phyloP scores from a whole-genome alignment of 1,139 yeast species.

The Blastobotrys indianensis region DNA sequence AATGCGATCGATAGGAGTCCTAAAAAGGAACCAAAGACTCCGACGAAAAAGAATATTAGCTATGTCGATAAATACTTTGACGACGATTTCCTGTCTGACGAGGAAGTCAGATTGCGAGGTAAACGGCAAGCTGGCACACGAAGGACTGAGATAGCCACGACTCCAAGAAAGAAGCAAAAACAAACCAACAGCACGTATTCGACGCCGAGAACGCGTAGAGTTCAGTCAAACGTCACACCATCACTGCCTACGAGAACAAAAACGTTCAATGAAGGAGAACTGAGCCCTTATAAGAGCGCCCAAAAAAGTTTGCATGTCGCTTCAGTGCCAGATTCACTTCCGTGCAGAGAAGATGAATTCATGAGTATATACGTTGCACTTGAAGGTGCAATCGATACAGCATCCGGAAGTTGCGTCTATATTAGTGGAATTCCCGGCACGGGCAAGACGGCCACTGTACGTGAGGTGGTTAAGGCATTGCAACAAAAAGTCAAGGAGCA shows the following conservation, averaged over 20 bases:
- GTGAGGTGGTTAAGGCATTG: slow-evolving; percentile 75
- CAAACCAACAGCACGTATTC: no score
- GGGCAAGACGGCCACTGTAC: slow-evolving; percentile 90
- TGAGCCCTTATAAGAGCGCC: slow-evolving; percentile 43
- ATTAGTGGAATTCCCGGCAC: slow-evolving; percentile 98
- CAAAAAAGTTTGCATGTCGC: slow-evolving; percentile 60
- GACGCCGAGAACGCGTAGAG: no score
- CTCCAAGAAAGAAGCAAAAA: no score
- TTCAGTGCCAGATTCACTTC: slow-evolving; percentile 57
- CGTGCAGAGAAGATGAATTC: slow-evolving; percentile 86
- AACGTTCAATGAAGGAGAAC: slow-evolving; percentile 12
- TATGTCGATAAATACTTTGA: no score
- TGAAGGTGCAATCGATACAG: slow-evolving; percentile 68
- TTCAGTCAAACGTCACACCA: neutral
- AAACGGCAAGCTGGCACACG: no score
- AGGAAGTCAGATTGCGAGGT: no score
- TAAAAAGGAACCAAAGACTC: no score
- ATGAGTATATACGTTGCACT: slow-evolving; percentile 63
- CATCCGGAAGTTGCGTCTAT: slow-evolving; percentile 78
- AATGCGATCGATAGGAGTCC: no score
- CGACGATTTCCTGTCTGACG: no score
- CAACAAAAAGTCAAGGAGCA: slow-evolving; percentile 37
- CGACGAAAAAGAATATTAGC: no score
- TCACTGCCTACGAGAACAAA: slow-evolving; percentile 6
- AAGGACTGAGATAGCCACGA: no score